phyloP scores from a whole-genome alignment of 768 basidiomycete genomes.

The Leccinum rimulosum region DNA sequence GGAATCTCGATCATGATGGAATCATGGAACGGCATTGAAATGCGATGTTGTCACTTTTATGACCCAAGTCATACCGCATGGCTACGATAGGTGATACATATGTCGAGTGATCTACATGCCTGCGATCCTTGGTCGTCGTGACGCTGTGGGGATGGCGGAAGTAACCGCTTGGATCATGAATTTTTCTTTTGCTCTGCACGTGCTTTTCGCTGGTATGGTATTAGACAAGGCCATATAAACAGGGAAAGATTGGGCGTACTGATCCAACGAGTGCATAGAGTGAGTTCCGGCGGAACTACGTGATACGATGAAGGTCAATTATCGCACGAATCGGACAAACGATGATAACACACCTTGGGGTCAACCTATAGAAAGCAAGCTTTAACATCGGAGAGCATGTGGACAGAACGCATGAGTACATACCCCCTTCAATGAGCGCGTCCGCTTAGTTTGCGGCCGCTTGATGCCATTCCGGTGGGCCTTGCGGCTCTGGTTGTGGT shows the following conservation, averaged over 20 bases:
- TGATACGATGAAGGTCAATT: conserved; percentile 2
- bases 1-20: conserved; percentile 12
- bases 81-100: conserved; percentile 23
- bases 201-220: conserved; percentile 55
- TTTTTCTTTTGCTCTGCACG: conserved; percentile 56
- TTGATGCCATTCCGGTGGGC: conserved; percentile 98
- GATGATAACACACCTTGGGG: conserved; percentile 55
- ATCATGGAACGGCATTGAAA: conserved; percentile 3
- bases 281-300: conserved; percentile 87
- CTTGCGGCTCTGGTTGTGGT: conserved; percentile 96
- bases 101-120: conserved; percentile 11
- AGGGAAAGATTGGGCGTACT: conserved; percentile 41
- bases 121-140: conserved; percentile 3
- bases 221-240: not conserved
- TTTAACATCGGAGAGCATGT: conserved; percentile 1
- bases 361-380: conserved; percentile 55
- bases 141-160: not conserved
- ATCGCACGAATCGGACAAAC: not conserved
- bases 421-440: conserved; percentile 90
- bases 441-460: conserved; percentile 67
- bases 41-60: conserved; percentile 8
- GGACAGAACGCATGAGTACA: conserved; percentile 33
- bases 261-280: conserved; percentile 71
- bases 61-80: conserved; percentile 18
- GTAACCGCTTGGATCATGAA: conserved; percentile 31